Percentiles rank a stretch among this genome's conserved stretches.
phyloP scores from a whole-genome alignment of 73 alveolate genomes.

The Loxodes magnus region DNA sequence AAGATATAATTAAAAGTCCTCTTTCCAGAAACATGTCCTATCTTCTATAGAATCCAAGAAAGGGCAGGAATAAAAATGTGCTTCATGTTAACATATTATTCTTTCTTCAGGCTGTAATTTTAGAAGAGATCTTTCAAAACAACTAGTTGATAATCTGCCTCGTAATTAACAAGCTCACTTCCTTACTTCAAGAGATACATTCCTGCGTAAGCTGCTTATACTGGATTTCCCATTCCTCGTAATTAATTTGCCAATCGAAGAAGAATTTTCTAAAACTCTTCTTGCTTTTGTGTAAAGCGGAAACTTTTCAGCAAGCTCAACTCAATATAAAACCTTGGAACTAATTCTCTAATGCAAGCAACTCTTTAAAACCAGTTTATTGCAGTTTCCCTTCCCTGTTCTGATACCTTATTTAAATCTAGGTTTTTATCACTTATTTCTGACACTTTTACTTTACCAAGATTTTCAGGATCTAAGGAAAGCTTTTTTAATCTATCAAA shows the following conservation, averaged over 20 bases:
- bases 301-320: conserved; percentile 66
- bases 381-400: conserved; percentile 62
- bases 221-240: conserved; percentile 87
- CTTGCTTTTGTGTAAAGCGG: conserved; percentile 58
- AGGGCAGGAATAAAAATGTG: conserved; percentile 48
- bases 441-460: conserved; percentile 30
- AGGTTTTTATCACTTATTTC: conserved; percentile 44
- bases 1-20: conserved; percentile 17
- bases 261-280: conserved; percentile 42
- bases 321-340: conserved; percentile 84
- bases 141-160: conserved; percentile 49
- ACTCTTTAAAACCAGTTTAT: conserved; percentile 80
- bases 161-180: conserved; percentile 50
- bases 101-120: conserved; percentile 17
- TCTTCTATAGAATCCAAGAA: conserved; percentile 56
- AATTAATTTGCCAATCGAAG: conserved; percentile 63
- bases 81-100: conserved; percentile 12
- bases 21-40: conserved; percentile 34
- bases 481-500: conserved; percentile 70
- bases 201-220: conserved; percentile 75
- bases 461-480: conserved; percentile 37
- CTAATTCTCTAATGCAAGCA: conserved; percentile 84
- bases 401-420: conserved; percentile 59
- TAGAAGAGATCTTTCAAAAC: conserved; percentile 39
- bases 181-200: conserved; percentile 77